Evolutionary conservation across 306 rosid genomes (phyloP).

Genomic region (Mimosa pudica): DNA sequence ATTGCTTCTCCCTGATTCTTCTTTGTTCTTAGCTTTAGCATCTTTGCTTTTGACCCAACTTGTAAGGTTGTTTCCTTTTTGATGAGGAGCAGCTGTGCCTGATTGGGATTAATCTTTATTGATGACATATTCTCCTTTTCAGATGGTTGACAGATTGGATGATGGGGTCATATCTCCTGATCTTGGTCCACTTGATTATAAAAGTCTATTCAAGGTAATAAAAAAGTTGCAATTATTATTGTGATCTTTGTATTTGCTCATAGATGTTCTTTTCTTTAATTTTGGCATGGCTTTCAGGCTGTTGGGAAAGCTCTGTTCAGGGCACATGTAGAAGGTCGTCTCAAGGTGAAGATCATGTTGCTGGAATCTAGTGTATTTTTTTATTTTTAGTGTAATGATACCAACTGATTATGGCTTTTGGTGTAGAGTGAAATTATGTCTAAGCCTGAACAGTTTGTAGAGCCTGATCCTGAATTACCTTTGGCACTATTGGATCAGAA

Average conservation of each 20-base stretch:
- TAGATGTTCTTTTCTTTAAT: conserved; percentile 41
- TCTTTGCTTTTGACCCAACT: conserved; percentile 9
- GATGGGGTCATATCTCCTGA: conserved; percentile 71
- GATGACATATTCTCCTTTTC: conserved; percentile 45
- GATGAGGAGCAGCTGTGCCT: conserved; percentile 12
- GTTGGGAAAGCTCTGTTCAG: conserved; percentile 95
- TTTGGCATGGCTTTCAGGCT: conserved; percentile 67
- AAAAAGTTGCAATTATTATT: conserved; percentile 13
- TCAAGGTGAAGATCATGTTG: conserved; percentile 62
- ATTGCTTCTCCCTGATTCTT: conserved; percentile 1
- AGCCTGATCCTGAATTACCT: conserved; percentile 93
- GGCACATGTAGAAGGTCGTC: conserved; percentile 99
- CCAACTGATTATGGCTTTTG: conserved; percentile 36
- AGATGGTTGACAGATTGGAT: conserved; percentile 98
- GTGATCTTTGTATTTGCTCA: conserved; percentile 13
- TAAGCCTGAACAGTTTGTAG: conserved; percentile 92
- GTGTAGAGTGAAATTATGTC: conserved; percentile 97
- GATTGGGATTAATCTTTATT: conserved; percentile 23
- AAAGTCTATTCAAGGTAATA: conserved; percentile 88
- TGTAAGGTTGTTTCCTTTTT: conserved; percentile 19
- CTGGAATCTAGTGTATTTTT: neutral
- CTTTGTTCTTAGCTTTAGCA: conserved; percentile 9
- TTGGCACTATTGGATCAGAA: conserved; percentile 94
- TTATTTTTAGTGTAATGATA: conserved; percentile 22
- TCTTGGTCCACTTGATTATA: conserved; percentile 82